phyloP scores from a whole-genome alignment of 1,139 yeast genomes.

The Scheffersomyces insectosa region DNA sequence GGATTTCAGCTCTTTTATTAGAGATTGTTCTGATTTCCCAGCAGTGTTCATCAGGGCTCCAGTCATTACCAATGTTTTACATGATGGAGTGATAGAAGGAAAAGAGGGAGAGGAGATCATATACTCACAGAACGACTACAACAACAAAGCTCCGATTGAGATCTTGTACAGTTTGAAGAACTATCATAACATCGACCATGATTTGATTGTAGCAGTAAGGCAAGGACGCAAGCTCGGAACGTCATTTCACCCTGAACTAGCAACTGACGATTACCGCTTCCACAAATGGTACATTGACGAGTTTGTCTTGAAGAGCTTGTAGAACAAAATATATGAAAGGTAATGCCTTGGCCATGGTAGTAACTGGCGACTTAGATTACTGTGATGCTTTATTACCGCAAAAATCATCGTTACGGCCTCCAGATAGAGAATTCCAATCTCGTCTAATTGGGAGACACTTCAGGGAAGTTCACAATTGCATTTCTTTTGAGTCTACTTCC shows the following conservation, averaged over 20 bases:
- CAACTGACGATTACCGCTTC: constrained; percentile 53
- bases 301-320: constrained; percentile 37
- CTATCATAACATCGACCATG: constrained; percentile 14
- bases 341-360: no score
- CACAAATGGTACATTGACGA: constrained; percentile 73
- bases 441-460: no score
- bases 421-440: no score
- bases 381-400: no score
- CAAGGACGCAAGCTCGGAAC: constrained; percentile 73
- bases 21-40: constrained; percentile 44
- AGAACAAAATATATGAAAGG: not conserved
- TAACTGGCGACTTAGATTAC: no score
- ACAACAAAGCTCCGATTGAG: constrained; percentile 36
- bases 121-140: constrained; percentile 25
- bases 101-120: constrained; percentile 21
- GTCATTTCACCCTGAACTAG: constrained; percentile 79
- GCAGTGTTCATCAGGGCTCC: constrained; percentile 82
- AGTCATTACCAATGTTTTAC: constrained; percentile 49
- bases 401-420: no score
- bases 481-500: no score
- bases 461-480: no score
- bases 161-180: constrained; percentile 40
- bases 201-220: constrained; percentile 67
- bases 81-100: constrained; percentile 8
- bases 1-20: constrained; percentile 50